Evolutionary conservation across 805 yeast species (phyloP), one percentile per base, ranked within the genome.

Genomic region (Kurtzmaniella cleridarum): DNA sequence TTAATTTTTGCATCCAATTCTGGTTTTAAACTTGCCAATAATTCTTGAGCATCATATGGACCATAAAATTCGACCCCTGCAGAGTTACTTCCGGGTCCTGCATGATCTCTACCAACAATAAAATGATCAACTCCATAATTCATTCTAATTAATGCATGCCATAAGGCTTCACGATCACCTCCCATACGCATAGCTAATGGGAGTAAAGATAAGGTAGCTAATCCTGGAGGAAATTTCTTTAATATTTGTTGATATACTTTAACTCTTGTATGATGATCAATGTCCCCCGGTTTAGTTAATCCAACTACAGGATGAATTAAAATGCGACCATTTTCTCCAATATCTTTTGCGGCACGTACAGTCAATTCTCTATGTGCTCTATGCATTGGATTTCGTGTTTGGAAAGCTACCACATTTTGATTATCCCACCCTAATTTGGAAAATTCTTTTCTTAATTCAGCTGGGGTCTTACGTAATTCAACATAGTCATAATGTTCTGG

Each of bases 111-210:
- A 44, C 98, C 98, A 35, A 90, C 96, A 56, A 90, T 90, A 71
- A 91, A 91, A 62, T 91, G 97, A 38, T 96, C 84, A 40, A 95
- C 96, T 58, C 98, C 98, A 59, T 82, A 89, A 69, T 90, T 90
- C 73, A 88, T 87, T 67, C 98, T 84, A 60, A 90, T 90, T 55
- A 91, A 83, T 13, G 97, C 96, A 60, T 90, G 98, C 97, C 97
- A 91, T 33, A 90, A 85, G 16, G 98, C 98, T 69, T 90, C 98
- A 62, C 95, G 80, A 63, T 91, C 97, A 63, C 98, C 98, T 41
- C 93, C 97, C 98, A 90, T 90, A 75, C 98, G 82, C 98, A 90
- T 90, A 30, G 98, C 98, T 56, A 90, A 73, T 10, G 98, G 98
- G 52, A 90, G 73, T 47, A 90, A 69, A 7, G 96, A 82, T 45